phyloP scores from a whole-genome alignment of 257 asterid genomes.

The Nicotiana otophora region DNA sequence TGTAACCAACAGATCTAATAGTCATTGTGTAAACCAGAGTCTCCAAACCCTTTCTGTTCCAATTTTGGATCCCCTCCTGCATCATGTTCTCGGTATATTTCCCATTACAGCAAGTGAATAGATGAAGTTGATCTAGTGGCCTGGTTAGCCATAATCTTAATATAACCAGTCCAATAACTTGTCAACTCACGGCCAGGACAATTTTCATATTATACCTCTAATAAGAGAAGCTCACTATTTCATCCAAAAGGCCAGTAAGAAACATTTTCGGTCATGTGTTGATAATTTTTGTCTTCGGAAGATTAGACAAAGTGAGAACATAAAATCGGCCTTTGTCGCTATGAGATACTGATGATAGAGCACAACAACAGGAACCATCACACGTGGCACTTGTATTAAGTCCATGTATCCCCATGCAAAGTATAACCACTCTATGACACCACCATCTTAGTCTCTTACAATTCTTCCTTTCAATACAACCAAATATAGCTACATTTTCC shows the following conservation, averaged over 20 bases:
- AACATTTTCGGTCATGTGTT: neutral
- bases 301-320: neutral
- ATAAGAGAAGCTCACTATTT: neutral
- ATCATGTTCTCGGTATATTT: neutral
- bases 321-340: neutral
- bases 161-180: neutral
- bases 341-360: neutral
- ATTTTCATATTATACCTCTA: neutral
- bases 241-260: neutral
- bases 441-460: neutral
- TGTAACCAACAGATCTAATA: neutral
- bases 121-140: neutral
- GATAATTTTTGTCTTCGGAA: neutral
- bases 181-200: neutral
- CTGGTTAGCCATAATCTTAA: neutral
- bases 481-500: neutral
- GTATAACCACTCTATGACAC: neutral
- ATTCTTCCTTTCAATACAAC: neutral
- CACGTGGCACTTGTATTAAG: neutral
- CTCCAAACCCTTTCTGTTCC: neutral
- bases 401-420: neutral
- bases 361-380: neutral
- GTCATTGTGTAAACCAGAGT: neutral
- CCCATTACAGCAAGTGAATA: neutral
- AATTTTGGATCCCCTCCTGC: neutral